Evolutionary conservation across 2,329 filamentous ascomycete genomes (phyloP).

Genomic region (Sporothrix euskadiensis): DNA sequence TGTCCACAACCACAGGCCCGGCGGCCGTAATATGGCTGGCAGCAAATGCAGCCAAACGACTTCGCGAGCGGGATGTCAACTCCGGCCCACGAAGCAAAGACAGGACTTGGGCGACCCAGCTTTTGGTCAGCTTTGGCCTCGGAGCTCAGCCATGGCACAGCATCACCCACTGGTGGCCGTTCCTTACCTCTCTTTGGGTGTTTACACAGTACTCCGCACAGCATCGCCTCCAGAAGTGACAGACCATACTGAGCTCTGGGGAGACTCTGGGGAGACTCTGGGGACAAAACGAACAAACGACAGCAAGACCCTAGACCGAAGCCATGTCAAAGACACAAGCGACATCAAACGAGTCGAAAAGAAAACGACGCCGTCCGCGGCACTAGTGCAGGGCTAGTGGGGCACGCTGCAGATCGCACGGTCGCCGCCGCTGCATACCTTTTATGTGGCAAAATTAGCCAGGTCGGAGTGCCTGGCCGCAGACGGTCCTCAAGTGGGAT

Average conservation of each 20-base stretch:
- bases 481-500: background rate
- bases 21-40: background rate
- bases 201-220: background rate
- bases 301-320: background rate
- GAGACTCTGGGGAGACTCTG: too few relatives aligned
- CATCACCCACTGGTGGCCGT: background rate
- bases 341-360: background rate
- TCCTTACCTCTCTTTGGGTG: background rate
- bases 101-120: background rate
- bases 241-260: background rate
- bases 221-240: background rate
- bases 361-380: constrained; percentile 8
- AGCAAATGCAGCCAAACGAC: background rate
- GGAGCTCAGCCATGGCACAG: background rate
- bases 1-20: background rate
- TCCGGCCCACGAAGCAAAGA: background rate
- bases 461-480: constrained; percentile 7
- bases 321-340: background rate
- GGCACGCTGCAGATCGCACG: constrained; percentile 16
- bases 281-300: background rate
- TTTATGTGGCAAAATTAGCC: constrained; percentile 7
- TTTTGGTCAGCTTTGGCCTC: background rate
- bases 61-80: background rate
- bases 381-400: constrained; percentile 16
- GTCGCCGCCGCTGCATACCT: constrained; percentile 11